phyloP scores from a whole-genome alignment of 208 protist genomes.

The Crithidia brevicula region DNA sequence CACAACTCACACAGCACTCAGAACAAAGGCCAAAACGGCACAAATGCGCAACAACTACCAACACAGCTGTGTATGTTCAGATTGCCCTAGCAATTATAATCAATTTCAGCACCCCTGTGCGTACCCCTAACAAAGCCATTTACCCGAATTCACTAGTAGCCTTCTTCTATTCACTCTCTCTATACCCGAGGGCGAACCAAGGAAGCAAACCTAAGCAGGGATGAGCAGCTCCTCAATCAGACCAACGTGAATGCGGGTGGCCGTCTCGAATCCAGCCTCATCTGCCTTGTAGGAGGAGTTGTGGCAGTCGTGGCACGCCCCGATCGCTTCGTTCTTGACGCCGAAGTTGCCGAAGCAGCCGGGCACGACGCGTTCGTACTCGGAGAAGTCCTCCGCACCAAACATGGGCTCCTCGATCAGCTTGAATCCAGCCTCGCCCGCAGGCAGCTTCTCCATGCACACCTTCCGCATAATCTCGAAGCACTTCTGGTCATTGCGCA shows the following conservation, averaged over 20 bases:
- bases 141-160: too few relatives aligned
- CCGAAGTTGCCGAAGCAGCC: slow-evolving; percentile 67
- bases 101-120: too few relatives aligned
- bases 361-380: slow-evolving; percentile 61
- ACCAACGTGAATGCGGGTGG: slow-evolving; percentile 48
- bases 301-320: slow-evolving; percentile 47
- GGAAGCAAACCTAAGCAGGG: too few relatives aligned
- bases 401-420: slow-evolving; percentile 45
- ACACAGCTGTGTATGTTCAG: too few relatives aligned
- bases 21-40: too few relatives aligned
- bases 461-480: slow-evolving; percentile 54
- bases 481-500: slow-evolving; percentile 57
- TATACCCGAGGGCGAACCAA: too few relatives aligned
- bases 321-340: slow-evolving; percentile 29
- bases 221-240: slow-evolving; percentile 55
- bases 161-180: too few relatives aligned
- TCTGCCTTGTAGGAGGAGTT: slow-evolving; percentile 55
- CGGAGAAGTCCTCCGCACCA: slow-evolving; percentile 66
- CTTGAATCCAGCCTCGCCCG: slow-evolving; percentile 38
- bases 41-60: too few relatives aligned
- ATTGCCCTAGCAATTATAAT: too few relatives aligned
- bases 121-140: too few relatives aligned
- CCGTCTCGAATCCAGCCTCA: slow-evolving; percentile 51
- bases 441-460: slow-evolving; percentile 37
- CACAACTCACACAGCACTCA: too few relatives aligned